Evolutionary conservation across 176 grass and related monocot genomes (phyloP), one percentile per base, ranked within the genome.

Genomic region (Hordeum vulgare): DNA sequence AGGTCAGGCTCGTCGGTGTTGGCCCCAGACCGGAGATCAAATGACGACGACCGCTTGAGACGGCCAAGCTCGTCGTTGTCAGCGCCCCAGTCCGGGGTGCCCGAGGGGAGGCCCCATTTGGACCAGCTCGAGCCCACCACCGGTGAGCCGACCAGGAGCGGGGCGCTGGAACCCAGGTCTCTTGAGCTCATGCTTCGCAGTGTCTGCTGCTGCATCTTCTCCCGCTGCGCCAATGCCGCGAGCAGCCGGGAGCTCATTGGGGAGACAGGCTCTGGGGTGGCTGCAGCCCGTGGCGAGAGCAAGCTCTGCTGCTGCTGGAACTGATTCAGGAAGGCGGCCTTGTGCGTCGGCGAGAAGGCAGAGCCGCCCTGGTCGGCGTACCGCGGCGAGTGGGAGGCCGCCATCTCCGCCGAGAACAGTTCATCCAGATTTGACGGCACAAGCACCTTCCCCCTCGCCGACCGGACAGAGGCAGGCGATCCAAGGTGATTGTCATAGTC

Each of bases 161-260:
- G 81, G 5, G 90, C 64, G 2, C 85, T 11, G 0, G 93, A 75
- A 4, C 80, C 76, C 25, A 89, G 88, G 76, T 95, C 93, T 21
- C 85, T 58, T 49, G 91, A 95, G 77, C 93, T 95, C 88, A 92
- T 87, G 80, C 83, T 95, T 61, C 88, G 88, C 76, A 92, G 84
- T 2, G 90, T 89, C 23, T 91, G 92, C 62, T 94, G 92, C 64
- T 88, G 88, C 79, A 88, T 90, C 79, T 87, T 90, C 89, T 90
- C 89, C 70, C 89, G 69, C 76, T 90, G 88, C 26, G 71, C 82
- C 8, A 90, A 82, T 28, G 81, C 85, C 0, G 85, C 81, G 0
- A 90, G 89, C 25, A 90, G 62, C 41, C 89, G 85, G 40, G 89
- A 90, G 76, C 76, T 90, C 85, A 90, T 87, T 17, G 89, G 85